Evolutionary conservation across 1,284 basidiomycete species (phyloP).

Genomic region (Afroboletus lepidellus): DNA sequence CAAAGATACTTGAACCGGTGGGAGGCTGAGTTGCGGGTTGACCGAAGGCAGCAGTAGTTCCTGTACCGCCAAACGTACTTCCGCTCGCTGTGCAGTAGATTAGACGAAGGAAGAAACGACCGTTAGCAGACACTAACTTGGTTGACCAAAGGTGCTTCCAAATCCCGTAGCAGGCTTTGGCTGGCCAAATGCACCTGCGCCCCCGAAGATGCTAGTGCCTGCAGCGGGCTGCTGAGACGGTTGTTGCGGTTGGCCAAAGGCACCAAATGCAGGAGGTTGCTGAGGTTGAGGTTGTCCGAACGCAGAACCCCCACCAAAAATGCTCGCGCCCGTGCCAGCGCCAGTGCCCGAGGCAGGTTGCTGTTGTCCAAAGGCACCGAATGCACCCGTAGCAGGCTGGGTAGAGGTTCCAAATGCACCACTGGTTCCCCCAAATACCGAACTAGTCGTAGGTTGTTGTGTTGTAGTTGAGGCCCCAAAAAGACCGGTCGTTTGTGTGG

Average conservation of each 20-base stretch:
- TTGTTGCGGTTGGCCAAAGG: conserved; percentile 38
- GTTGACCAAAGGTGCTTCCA: conserved; percentile 34
- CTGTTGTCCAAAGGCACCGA: conserved; percentile 33
- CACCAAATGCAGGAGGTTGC: conserved; percentile 35
- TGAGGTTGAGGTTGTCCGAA: conserved; percentile 39
- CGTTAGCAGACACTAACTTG: conserved; percentile 18
- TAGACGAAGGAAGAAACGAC: background rate
- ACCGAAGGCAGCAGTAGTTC: conserved; percentile 37
- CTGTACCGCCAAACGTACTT: conserved; percentile 41
- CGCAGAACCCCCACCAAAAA: conserved; percentile 40
- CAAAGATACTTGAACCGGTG: conserved; percentile 33
- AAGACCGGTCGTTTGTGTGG: conserved; percentile 27
- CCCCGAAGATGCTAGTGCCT: conserved; percentile 40
- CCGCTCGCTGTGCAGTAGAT: conserved; percentile 20
- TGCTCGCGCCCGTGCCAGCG: conserved; percentile 33
- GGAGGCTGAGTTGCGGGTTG: conserved; percentile 32
- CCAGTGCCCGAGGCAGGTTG: conserved; percentile 32
- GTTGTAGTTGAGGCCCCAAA: conserved; percentile 44
- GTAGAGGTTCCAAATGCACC: conserved; percentile 38
- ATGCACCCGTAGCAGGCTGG: conserved; percentile 27
- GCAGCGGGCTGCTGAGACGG: conserved; percentile 23
- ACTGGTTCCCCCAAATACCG: conserved; percentile 31
- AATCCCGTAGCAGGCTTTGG: conserved; percentile 43
- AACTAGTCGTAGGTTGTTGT: conserved; percentile 35
- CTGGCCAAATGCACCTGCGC: conserved; percentile 35